Evolutionary conservation across 495 filamentous ascomycete genomes (phyloP), one percentile per base, ranked within the genome.

Genomic region (Penicillium ochrochloron): DNA sequence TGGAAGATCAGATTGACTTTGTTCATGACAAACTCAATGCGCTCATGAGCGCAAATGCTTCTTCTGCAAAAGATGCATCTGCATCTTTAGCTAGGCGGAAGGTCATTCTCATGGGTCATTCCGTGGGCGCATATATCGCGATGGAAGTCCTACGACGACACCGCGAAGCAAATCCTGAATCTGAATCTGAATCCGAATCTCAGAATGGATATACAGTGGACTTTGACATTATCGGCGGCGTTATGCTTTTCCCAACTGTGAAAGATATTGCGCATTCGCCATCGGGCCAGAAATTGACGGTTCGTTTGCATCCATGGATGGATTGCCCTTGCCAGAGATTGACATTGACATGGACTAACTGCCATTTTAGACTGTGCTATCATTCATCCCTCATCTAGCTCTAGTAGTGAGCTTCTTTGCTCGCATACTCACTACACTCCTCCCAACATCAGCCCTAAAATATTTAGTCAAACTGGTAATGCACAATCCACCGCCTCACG

Each of bases 61-160:
- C 21, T 54, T 31, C 21, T 15, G 10, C 17, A 3, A 48, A 54
- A 17, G 12, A 17, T 19, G 0, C 34, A 39, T 34, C 35, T 2
- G 19, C 23, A 4, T 39, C 56, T 42, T 23, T 56, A 25, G 21
- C 21, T 3, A 76, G 33, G 60, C 72, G 70, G 41, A 84, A 84
- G 42, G 83, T 96, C 3, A 84, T 96, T 25, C 79, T 98, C 7
- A 86, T 96, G 31, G 92, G 91, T 0, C 92, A 96, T 72, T 94
- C 92, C 0, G 90, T 96, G 2, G 92, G 92, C 25, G 77, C 86
- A 0, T 96, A 91, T 71, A 89, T 96, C 10, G 74, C 85, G n/a
- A 82, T 94, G 66, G 92, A 95, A 75, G 72, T 92, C 9, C 80
- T 92, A 31, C 77, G 86, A 39, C 79, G 84, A 19, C 82, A 87